Evolutionary conservation across 2,329 filamentous ascomycete genomes (phyloP).

Genomic region (Neoascochyta sp.): DNA sequence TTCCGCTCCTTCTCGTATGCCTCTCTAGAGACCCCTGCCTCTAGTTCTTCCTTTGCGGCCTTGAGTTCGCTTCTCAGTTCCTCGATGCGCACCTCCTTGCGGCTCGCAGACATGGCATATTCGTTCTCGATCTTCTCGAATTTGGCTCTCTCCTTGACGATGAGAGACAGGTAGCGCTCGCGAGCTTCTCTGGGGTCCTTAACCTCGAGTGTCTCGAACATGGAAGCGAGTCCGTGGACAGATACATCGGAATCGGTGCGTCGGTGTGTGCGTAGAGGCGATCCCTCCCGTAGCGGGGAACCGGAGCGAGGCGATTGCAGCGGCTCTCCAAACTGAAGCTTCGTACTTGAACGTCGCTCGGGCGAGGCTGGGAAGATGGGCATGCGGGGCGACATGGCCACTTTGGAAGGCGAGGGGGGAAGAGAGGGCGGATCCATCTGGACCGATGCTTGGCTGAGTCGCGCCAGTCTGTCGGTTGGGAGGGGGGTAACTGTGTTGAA

Average conservation of each 20-base stretch:
- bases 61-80: slow-evolving; percentile 28
- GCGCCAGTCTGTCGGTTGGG: slow-evolving; percentile 35
- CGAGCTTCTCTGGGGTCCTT: slow-evolving; percentile 47
- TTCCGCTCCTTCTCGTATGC: slow-evolving; percentile 29
- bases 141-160: slow-evolving; percentile 43
- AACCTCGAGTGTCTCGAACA: slow-evolving; percentile 66
- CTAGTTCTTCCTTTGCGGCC: slow-evolving; percentile 17
- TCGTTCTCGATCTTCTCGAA: slow-evolving; percentile 52
- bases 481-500: too few species aligned
- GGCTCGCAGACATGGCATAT: slow-evolving; percentile 58
- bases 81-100: slow-evolving; percentile 30
- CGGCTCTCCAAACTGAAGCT: slow-evolving; percentile 29
- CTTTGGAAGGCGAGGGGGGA: slow-evolving; percentile 45
- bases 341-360: slow-evolving; percentile 56
- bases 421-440: slow-evolving; percentile 31
- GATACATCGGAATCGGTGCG: slow-evolving; percentile 39
- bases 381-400: slow-evolving; percentile 53
- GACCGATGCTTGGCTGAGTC: slow-evolving; percentile 36
- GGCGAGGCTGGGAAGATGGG: slow-evolving; percentile 61
- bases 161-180: slow-evolving; percentile 42
- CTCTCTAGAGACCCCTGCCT: slow-evolving; percentile 24
- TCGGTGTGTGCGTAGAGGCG: slow-evolving; percentile 23
- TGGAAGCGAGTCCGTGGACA: slow-evolving; percentile 55
- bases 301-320: slow-evolving; percentile 27
- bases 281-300: slow-evolving; percentile 41